Evolutionary conservation across 2,329 filamentous ascomycete genomes (phyloP), one percentile per base, ranked within the genome.

Genomic region (Eutypella sp.): DNA sequence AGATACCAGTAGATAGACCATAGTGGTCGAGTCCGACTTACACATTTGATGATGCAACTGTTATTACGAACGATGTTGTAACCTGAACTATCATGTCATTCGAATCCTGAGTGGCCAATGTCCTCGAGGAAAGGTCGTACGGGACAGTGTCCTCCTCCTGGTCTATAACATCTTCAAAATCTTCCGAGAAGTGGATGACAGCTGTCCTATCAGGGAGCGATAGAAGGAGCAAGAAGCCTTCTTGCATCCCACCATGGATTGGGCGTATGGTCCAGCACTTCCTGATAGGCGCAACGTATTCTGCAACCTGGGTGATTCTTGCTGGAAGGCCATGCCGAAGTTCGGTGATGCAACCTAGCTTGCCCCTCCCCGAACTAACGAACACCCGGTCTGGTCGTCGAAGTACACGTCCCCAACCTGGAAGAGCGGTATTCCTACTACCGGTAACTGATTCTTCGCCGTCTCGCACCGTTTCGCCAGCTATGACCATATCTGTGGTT

Each of bases 321-420:
- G 85, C 87, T 57, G 86, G 80, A 23, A 88, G 67, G 4, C 88
- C 87, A 62, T 81, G 73, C 50, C 85, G 78, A 50, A 88, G 72
- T 57, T 92, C 85, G 3, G 80, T 79, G 20, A 92, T 69, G 7
- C 77, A 75, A 9, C 85, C 85, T 24, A 73, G 75, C 1, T 68
- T 65, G 1, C 82, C 82, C 53, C 79, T 79, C 1, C 85, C 82
- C 18, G 82, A 83, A 37, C 82, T 84, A 19, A 79, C 77, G 63
- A 87, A 89, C 13, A 90, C 60, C 20, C 76, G 73, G 54, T 84
- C 79, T n/a, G 70, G 70, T 23, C 55, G 43, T 44, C 56, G 52
- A 55, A 58, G 45, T 60, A 51, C 47, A 50, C 48, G 42, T 40
- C 45, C 46, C 31, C 47, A 50, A n/a, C 44, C 41, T 50, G 39